Percentiles rank a stretch among this genome's conserved stretches.
Conservation (phyloP, 345 rosid genomes). For the Euclidium syriacum region DNA sequence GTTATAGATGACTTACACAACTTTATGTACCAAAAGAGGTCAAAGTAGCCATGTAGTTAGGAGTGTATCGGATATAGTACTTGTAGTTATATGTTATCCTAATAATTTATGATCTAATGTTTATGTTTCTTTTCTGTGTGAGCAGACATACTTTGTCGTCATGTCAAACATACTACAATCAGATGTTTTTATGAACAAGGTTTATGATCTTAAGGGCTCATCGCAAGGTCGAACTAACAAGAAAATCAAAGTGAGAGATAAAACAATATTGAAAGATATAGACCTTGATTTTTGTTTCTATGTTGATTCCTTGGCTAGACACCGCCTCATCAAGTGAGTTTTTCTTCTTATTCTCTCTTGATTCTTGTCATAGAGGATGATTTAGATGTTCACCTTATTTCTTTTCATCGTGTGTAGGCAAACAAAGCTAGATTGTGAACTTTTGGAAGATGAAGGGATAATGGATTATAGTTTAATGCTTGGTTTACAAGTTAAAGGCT, state of each 20-base stretch:
- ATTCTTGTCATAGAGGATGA: slow-evolving; percentile 3
- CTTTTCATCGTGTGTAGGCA: slow-evolving; percentile 33
- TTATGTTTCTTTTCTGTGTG: neutral
- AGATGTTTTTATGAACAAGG: slow-evolving; percentile 31
- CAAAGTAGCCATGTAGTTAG: too few species aligned
- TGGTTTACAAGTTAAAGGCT: slow-evolving; percentile 39
- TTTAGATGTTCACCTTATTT: neutral
- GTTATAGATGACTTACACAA: too few species aligned
- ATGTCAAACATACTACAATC: slow-evolving; percentile 35
- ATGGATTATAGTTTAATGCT: slow-evolving; percentile 57
- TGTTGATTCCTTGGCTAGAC: slow-evolving; percentile 37
- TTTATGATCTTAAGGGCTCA: slow-evolving; percentile 60
- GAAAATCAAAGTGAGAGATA: slow-evolving; percentile 36
- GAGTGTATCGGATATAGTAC: too few species aligned
- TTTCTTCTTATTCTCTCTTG: neutral
- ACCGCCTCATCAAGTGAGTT: slow-evolving; percentile 41
- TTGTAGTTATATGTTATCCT: too few species aligned
- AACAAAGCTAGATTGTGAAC: slow-evolving; percentile 51
- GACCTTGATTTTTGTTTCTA: slow-evolving; percentile 53
- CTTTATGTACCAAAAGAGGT: too few species aligned
- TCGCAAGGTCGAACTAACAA: slow-evolving; percentile 39
- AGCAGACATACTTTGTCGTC: slow-evolving; percentile 59
- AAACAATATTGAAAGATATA: slow-evolving; percentile 38
- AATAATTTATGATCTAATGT: neutral
- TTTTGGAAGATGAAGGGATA: slow-evolving; percentile 46